Base-by-base conservation (phyloP, 805 yeast genomes). In the Priceomyces carsonii region DNA sequence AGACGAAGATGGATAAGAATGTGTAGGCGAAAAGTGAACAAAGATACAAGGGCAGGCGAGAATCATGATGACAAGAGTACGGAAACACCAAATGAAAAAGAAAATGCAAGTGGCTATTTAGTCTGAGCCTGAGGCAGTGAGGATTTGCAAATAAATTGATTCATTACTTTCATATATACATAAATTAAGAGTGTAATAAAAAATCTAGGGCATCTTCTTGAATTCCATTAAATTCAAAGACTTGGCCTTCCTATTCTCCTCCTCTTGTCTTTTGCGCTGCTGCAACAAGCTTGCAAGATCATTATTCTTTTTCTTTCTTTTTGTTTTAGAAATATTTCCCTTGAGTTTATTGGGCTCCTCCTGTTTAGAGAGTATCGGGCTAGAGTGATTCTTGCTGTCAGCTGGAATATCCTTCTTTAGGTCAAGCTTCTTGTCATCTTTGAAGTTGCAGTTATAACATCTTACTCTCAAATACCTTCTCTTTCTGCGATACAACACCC, bases 1-100 rank as follows among this genome's bases (percentile, higher is more conserved):
- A 67, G 91, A 51, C 67, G 91, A 50, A 69, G 88, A 55, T 83
- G 90, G 90, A 60, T 75, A 2, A 59, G 86, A 35, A 53, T 50
- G 35, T 70, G 73, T 40, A 21, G 12, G n/a, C 19, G 47, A 23
- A 18, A 39, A 20, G 12, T n/a, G 9, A n/a, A 19, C 4, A 28
- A 12, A n/a, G 18, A 32, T 17, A 25, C 10, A 25, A n/a, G 14
- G 10, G 14, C 13, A 8, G 14, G 13, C 14, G 13, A n/a, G 10
- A 18, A 13, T 17, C 8, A 33, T 7, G 21, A 27, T 18, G 36
- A 19, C 8, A 18, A 26, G 8, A 14, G n/a, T 15, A 12, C 16
- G 8, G 36, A 32, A 19, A 7, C 22, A 3, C 5, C 24, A 4
- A 24, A n/a, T 5, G 35, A 26, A 24, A 32, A 25, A 18, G 25